phyloP scores from a whole-genome alignment of 2,329 filamentous ascomycete species.

The Fusarium palustre region DNA sequence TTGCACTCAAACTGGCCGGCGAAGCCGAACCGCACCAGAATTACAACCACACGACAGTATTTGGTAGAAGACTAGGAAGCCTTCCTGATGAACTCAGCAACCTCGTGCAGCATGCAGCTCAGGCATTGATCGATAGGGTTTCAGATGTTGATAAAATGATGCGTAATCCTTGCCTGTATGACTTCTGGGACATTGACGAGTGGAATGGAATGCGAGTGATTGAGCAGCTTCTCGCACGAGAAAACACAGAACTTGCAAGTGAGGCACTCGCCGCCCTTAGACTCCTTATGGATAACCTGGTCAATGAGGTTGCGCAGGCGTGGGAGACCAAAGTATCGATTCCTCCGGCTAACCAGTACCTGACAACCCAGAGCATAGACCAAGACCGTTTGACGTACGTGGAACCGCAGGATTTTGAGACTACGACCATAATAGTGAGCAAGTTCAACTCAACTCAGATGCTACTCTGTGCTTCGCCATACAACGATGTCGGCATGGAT shows the following conservation, averaged over 20 bases:
- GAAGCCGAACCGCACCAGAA: not conserved
- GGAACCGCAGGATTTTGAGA: constrained; percentile 46
- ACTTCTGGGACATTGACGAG: constrained; percentile 47
- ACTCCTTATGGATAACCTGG: constrained; percentile 41
- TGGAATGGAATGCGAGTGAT: constrained; percentile 51
- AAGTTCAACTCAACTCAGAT: constrained; percentile 34
- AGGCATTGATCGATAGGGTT: constrained; percentile 63
- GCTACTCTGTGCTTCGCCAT: constrained; percentile 54
- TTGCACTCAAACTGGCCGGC: constrained; percentile 61
- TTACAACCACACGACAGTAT: constrained; percentile 50
- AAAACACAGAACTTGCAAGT: not conserved
- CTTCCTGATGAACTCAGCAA: constrained; percentile 67
- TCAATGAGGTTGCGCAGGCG: constrained; percentile 25
- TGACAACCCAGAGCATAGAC: constrained; percentile 43
- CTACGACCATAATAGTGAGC: constrained; percentile 14
- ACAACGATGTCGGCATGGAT: constrained; percentile 42
- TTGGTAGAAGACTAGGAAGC: constrained; percentile 60
- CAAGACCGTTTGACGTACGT: constrained; percentile 55
- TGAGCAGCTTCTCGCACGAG: constrained; percentile 43
- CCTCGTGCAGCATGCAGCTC: constrained; percentile 68
- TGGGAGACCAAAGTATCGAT: constrained; percentile 22
- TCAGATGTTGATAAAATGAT: constrained; percentile 47
- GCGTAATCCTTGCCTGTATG: constrained; percentile 50
- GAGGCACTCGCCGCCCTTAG: constrained; percentile 35
- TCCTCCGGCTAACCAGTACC: not conserved